Evolutionary conservation across 768 basidiomycete genomes (phyloP).

Genomic region (Lactarius sanguifluus): DNA sequence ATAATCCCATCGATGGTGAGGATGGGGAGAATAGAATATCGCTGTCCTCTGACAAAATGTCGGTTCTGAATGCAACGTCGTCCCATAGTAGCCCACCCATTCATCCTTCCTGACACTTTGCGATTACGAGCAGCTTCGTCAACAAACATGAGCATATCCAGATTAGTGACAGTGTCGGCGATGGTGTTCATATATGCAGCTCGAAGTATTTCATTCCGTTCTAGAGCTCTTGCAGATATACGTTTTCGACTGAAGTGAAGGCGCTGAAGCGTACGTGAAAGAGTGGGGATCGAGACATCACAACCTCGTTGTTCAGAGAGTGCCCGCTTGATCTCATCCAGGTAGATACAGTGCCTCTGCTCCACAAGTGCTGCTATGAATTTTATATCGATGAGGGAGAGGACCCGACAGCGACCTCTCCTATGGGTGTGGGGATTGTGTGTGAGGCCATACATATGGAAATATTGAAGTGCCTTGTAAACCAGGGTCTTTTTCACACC

Average conservation of each 20-base stretch:
- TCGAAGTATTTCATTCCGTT: conserved; percentile 36
- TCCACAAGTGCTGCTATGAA: conserved; percentile 32
- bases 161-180: conserved; percentile 30
- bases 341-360: conserved; percentile 35
- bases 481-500: conserved; percentile 10
- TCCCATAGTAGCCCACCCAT: conserved; percentile 25
- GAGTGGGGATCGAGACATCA: conserved; percentile 37
- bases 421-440: conserved; percentile 28
- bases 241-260: conserved; percentile 34
- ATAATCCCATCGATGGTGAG: conserved; percentile 25
- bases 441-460: conserved; percentile 27
- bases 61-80: conserved; percentile 19
- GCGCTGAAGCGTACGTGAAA: conserved; percentile 32
- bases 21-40: conserved; percentile 29
- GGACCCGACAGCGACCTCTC: conserved; percentile 28
- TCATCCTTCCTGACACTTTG: neutral
- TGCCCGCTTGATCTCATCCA: conserved; percentile 38
- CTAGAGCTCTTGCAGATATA: conserved; percentile 32
- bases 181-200: conserved; percentile 25
- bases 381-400: conserved; percentile 30
- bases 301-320: conserved; percentile 30
- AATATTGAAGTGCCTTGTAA: conserved; percentile 29
- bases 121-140: conserved; percentile 26
- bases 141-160: conserved; percentile 9
- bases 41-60: conserved; percentile 22